Base-by-base conservation (phyloP, 495 filamentous ascomycete species). In the Xylaria sp. region DNA sequence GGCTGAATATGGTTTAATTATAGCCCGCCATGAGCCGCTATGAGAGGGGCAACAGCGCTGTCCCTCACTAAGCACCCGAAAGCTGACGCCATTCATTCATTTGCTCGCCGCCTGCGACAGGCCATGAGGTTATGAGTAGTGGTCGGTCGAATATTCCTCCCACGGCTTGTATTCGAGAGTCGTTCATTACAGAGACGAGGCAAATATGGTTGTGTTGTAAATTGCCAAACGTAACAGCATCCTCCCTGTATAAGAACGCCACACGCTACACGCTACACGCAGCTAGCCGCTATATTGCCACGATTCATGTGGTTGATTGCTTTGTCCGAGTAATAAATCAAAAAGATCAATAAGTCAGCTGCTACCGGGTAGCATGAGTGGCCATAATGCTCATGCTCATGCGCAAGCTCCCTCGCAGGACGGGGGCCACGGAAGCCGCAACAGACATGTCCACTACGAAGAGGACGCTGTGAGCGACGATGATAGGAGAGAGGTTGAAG, bases 321-420 rank as follows among this genome's bases (percentile, higher is more conserved):
- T 8, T 37, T 15, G 15, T 21, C 57, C 33, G 29, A 21, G 17
- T 3, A 6, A 59, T 59, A 19, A 8, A 40, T 37, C 8, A 37
- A 8, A 3, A 4, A 37, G 35, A 8, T 37, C 35, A 5, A 21
- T 26, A n/a, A n/a, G n/a, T n/a, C 55, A 11, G 57, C 65, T 63
- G 19, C 40, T 44, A 31, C 82, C 73, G 17, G 93, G 90, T 61
- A 95, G 89, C 73, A 81, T 78, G 76, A 77, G 50, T 63, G 52
- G 43, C 75, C 61, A 80, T 68, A 24, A 82, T 79, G 50, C 67
- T 77, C 73, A 37, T 37, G n/a, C n/a, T n/a, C 35, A 83, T 84
- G 72, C 61, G 50, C 69, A 44, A 31, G 35, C 29, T 40, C 57
- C 71, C 59, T 71, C 68, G 73, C 75, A 67, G 63, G 73, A 59